Percentiles rank a stretch among this genome's conserved stretches.
phyloP scores from a whole-genome alignment of 805 yeast genomes.

The Candida odintsovae region DNA sequence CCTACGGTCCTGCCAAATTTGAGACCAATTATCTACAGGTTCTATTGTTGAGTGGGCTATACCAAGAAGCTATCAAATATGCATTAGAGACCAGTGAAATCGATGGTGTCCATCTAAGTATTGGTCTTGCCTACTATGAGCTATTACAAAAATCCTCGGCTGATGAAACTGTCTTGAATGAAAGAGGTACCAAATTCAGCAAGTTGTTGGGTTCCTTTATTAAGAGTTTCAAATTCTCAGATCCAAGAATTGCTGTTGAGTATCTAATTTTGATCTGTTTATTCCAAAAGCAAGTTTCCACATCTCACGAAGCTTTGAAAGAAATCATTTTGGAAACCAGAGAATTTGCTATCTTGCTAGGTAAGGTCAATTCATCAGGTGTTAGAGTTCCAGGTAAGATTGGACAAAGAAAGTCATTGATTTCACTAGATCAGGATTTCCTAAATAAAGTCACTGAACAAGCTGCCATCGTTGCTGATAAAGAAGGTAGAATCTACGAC shows the following conservation, averaged over 20 bases:
- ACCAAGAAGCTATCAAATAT: constrained; percentile 72
- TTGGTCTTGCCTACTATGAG: constrained; percentile 71
- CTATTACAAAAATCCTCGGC: constrained; percentile 45
- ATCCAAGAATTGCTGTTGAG: constrained; percentile 90
- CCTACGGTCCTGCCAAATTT: constrained; percentile 71
- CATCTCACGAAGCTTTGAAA: constrained; percentile 73
- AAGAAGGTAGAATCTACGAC: constrained; percentile 84
- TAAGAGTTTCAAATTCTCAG: constrained; percentile 74
- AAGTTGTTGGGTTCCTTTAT: constrained; percentile 75
- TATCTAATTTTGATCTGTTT: constrained; percentile 70
- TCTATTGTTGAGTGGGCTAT: constrained; percentile 69
- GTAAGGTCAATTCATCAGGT: constrained; percentile 78
- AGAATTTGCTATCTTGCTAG: constrained; percentile 75
- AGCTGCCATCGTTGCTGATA: constrained; percentile 83
- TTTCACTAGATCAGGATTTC: constrained; percentile 58
- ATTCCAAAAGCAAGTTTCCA: constrained; percentile 40
- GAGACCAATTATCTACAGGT: constrained; percentile 68
- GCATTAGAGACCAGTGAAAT: constrained; percentile 60
- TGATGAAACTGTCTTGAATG: constrained; percentile 26
- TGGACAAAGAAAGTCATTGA: constrained; percentile 65
- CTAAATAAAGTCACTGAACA: constrained; percentile 69
- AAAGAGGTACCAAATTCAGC: constrained; percentile 42
- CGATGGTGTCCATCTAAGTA: constrained; percentile 86
- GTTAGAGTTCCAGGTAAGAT: constrained; percentile 76
- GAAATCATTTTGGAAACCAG: constrained; percentile 83